phyloP scores from a whole-genome alignment of 2,329 filamentous ascomycete genomes.

The Paecilomyces sp. region DNA sequence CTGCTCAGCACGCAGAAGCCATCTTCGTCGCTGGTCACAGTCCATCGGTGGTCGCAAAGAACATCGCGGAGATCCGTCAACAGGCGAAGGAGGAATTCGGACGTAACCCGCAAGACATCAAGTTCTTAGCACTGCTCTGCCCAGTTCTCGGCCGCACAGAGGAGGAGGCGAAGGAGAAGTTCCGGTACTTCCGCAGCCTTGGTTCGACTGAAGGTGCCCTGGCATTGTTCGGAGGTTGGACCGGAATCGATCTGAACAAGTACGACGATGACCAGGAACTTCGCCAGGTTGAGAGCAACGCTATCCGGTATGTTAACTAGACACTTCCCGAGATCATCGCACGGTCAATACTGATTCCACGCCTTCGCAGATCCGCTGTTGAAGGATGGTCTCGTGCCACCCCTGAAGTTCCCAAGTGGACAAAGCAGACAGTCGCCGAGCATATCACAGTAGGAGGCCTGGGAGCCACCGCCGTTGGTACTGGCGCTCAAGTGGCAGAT shows the following conservation, averaged over 20 bases:
- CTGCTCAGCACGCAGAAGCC: conserved; percentile 62
- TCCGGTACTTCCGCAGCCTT: conserved; percentile 54
- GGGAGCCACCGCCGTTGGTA: conserved; percentile 59
- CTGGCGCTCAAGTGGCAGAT: conserved; percentile 58
- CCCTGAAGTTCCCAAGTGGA: conserved; percentile 60
- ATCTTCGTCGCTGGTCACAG: conserved; percentile 64
- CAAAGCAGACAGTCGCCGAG: conserved; percentile 61
- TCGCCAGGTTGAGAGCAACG: conserved; percentile 54
- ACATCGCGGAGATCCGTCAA: conserved; percentile 56
- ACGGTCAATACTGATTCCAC: conserved; percentile 1
- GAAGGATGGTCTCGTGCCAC: conserved; percentile 48
- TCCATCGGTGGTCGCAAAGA: conserved; percentile 54
- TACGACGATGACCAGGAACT: conserved; percentile 60
- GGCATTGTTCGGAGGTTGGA: conserved; percentile 68
- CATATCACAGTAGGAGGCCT: conserved; percentile 63
- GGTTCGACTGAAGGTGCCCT: conserved; percentile 60
- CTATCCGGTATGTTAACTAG: conserved; percentile 39
- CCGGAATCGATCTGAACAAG: conserved; percentile 56
- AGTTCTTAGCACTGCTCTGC: conserved; percentile 60
- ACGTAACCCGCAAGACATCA: conserved; percentile 55
- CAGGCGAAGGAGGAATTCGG: conserved; percentile 47
- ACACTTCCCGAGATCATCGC: background rate
- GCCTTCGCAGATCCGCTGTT: conserved; percentile 37
- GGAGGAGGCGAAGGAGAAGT: conserved; percentile 59
- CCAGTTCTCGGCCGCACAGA: conserved; percentile 59